Conservation (phyloP, 179 eudicot genomes). For the Heliamphora pulchella region DNA sequence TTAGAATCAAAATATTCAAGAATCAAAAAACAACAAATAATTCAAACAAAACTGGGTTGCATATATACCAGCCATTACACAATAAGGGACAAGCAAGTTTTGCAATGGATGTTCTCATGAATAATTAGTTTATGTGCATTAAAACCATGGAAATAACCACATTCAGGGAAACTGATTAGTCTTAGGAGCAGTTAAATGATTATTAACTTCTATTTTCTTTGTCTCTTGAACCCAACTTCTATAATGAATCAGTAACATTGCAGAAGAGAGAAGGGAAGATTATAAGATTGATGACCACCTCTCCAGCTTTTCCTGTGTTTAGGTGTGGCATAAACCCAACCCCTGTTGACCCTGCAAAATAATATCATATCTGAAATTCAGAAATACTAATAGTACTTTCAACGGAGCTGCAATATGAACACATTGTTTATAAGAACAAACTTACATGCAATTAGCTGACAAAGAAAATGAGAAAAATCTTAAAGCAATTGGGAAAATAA, state of each 20-base stretch:
- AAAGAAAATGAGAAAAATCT: too few species aligned
- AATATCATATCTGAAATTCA: not conserved
- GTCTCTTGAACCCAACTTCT: not conserved
- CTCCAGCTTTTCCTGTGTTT: slow-evolving; percentile 32
- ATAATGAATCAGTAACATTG: not conserved
- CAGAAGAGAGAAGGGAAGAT: not conserved
- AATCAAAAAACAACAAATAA: too few species aligned
- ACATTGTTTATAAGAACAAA: not conserved
- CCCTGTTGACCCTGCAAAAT: slow-evolving; percentile 43
- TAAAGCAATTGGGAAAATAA: too few species aligned
- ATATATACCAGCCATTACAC: too few species aligned
- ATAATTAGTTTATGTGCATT: too few species aligned
- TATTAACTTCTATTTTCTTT: not conserved
- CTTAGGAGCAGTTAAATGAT: not conserved
- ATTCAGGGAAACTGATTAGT: too few species aligned
- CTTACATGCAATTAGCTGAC: too few species aligned
- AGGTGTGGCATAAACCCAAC: slow-evolving; percentile 28
- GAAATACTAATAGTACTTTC: not conserved
- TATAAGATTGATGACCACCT: slow-evolving; percentile 16
- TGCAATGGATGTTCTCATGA: too few species aligned
- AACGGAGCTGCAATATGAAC: not conserved
- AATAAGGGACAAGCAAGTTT: too few species aligned
- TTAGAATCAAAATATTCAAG: too few species aligned
- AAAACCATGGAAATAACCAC: not conserved
- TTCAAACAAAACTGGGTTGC: too few species aligned